Base-by-base conservation (phyloP, 2,329 filamentous ascomycete genomes). In the Trichoderma semiorbis region DNA sequence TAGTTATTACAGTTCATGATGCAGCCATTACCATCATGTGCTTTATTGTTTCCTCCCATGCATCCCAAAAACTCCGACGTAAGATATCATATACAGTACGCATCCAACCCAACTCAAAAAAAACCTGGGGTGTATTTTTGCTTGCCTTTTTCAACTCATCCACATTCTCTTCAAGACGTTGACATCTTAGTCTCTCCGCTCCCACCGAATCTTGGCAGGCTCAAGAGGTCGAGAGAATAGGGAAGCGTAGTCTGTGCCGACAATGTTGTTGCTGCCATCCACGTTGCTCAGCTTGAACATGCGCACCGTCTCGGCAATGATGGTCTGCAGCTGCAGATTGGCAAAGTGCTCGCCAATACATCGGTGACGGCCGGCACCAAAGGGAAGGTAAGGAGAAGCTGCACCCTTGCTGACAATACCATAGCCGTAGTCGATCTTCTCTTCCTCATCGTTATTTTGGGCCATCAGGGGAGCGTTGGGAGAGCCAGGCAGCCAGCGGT, bases 271-370 rank as follows among this genome's bases (percentile, higher is more conserved):
- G 79, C 87, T 89, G n/a, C 92, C 92, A 76, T 92, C 90, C 3
- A 90, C 81, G 77, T 94, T 97, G 78, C 87, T 86, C 80, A 97
- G 89, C 84, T 93, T 95, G 85, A 97, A 93, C 68, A 90, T 80
- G 64, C 94, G 88, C 53, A 97, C 92, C 75, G 95, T 84, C 72
- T 90, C 90, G 65, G 91, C 93, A 14, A 91, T 85, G 75, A 98
- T 97, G 58, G 93, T 94, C 80, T 95, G 92, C 74, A 98, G 86
- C 84, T 98, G 95, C 72, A 97, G 87, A 80, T 97, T 97, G 76
- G 95, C 95, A 81, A 98, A 98, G 79, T 97, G 94, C 86, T 98
- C 95, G 75, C 95, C 95, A 79, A 98, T 98, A 83, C 95, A 98
- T 75, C 95, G 88, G 83, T 98, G 95, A 76, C 95, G 88, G 55